Evolutionary conservation across 495 filamentous ascomycete genomes (phyloP).

Genomic region (Aspergillus saccharolyticus): DNA sequence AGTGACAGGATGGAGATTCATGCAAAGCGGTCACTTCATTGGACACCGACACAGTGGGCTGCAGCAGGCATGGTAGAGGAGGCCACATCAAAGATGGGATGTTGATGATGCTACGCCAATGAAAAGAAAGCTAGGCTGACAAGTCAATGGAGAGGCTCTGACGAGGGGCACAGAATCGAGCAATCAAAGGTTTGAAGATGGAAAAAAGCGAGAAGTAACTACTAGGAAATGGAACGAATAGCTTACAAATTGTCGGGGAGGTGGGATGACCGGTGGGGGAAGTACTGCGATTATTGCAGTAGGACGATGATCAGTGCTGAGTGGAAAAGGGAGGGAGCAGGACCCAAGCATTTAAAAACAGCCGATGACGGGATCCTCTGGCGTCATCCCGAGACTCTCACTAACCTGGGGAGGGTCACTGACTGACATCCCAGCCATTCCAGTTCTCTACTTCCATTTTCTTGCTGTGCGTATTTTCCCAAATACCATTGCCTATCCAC

Average conservation of each 20-base stretch:
- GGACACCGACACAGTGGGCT: conserved; percentile 14
- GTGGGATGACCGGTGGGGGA: conserved; percentile 2
- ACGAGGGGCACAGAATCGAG: neutral
- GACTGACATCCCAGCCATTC: neutral
- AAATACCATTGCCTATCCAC: too few relatives aligned
- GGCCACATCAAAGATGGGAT: neutral
- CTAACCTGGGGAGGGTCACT: neutral
- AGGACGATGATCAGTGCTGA: conserved; percentile 3
- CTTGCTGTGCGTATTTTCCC: neutral
- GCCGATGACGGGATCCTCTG: conserved; percentile 7
- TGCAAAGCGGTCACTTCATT: conserved; percentile 13
- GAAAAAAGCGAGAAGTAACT: too few relatives aligned
- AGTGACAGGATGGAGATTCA: conserved; percentile 2
- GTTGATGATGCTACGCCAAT: neutral
- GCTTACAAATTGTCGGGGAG: conserved; percentile 3
- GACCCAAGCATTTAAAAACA: neutral
- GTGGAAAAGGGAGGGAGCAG: neutral
- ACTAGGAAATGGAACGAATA: too few relatives aligned
- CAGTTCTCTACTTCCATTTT: neutral
- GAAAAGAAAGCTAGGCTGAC: neutral
- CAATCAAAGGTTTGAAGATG: neutral
- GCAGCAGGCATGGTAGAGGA: conserved; percentile 4
- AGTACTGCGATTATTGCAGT: neutral
- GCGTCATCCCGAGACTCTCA: neutral
- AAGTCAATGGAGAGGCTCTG: neutral